Conservation (phyloP, 2,329 filamentous ascomycete species). For the Aureobasidium leucospermi region DNA sequence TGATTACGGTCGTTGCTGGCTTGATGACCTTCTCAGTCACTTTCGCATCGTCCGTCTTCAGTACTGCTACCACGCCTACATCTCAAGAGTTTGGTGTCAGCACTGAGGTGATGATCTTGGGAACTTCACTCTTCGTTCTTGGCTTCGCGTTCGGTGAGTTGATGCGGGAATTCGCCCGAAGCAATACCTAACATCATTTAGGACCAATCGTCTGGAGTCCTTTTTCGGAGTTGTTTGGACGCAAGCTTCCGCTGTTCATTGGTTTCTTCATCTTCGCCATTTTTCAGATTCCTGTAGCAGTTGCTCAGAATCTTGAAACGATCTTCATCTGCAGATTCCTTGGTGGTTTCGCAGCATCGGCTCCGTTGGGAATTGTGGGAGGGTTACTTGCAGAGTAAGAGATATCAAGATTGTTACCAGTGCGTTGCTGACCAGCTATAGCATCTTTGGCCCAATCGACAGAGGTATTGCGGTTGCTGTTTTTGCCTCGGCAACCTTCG, state of each 20-base stretch:
- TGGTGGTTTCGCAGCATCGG: constrained; percentile 47
- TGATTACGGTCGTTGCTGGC: constrained; percentile 21
- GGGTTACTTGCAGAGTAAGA: constrained; percentile 22
- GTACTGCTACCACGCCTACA: constrained; percentile 17
- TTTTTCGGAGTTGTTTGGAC: constrained; percentile 51
- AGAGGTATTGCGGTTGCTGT: constrained; percentile 40
- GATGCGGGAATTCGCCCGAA: background rate
- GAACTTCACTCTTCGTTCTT: constrained; percentile 25
- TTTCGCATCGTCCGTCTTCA: constrained; percentile 43
- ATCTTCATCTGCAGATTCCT: constrained; percentile 50
- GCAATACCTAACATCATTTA: background rate
- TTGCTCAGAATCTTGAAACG: constrained; percentile 46
- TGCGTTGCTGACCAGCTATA: background rate
- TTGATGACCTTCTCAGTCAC: constrained; percentile 72
- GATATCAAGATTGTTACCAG: constrained; percentile 13
- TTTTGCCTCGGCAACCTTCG: constrained; percentile 36
- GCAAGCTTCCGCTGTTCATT: constrained; percentile 43
- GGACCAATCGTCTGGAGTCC: constrained; percentile 40
- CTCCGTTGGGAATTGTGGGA: constrained; percentile 42
- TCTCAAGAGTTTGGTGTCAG: constrained; percentile 20
- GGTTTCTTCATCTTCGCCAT: constrained; percentile 46
- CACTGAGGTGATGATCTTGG: constrained; percentile 21
- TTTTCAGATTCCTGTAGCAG: constrained; percentile 49
- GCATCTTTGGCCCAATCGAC: constrained; percentile 37
- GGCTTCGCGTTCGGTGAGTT: constrained; percentile 22